These are phyloP conservation scores for Rhodotorula sp. DNA, from an alignment of 1,284 basidiomycete species.

Conservation along the genomic window DNA sequence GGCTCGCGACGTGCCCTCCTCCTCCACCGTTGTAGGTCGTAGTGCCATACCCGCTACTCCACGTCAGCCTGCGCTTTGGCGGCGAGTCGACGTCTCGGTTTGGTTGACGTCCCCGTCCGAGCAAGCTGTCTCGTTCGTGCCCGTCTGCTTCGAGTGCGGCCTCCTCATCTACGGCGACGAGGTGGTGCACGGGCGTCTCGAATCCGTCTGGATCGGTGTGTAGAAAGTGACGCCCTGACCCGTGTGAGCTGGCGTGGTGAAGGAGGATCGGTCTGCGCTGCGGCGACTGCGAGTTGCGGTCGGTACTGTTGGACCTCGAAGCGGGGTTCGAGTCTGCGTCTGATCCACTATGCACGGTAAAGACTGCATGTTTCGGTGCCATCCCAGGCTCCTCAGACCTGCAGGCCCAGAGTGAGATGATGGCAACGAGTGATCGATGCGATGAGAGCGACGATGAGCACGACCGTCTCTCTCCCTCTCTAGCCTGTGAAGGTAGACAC, in stretches of 20 bases:
- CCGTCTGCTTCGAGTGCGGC: constrained; percentile 14
- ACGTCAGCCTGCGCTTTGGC: not conserved
- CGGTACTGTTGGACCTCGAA: not conserved
- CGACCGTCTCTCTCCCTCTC: not conserved
- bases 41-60: not conserved
- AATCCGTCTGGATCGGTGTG: not conserved
- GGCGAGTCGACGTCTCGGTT: not conserved
- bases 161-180: constrained; percentile 24
- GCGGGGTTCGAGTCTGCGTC: not conserved
- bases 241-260: constrained; percentile 1
- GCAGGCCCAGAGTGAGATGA: not conserved
- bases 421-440: no score
- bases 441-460: not conserved
- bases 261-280: not conserved
- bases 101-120: not conserved
- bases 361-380: not conserved
- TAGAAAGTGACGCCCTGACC: not conserved
- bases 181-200: not conserved
- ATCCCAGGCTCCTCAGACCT: not conserved
- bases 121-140: not conserved
- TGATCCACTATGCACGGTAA: not conserved
- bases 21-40: not conserved
- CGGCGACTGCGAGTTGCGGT: not conserved
- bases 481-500: not conserved
- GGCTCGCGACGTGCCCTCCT: not conserved